Evolutionary conservation across 2,329 filamentous ascomycete genomes (phyloP), one percentile per base, ranked within the genome.

Genomic region (Drechslerella stenobrocha): DNA sequence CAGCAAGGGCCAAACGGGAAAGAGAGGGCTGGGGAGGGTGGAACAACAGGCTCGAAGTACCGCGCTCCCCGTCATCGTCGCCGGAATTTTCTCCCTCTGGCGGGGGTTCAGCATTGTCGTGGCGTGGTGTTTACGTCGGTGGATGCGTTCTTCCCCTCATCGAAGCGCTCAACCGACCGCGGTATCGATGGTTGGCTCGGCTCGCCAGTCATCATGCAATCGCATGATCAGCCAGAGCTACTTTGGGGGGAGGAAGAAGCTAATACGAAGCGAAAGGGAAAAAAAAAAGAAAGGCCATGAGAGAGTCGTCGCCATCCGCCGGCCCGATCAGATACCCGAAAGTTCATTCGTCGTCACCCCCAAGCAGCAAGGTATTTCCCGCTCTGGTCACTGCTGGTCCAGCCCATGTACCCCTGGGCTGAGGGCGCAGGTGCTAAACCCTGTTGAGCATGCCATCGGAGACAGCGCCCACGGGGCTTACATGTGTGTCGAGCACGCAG

Each of bases 281-380:
- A 7, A 18, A 20, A 18, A 42, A 42, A 42, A 42, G 8, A 3
- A 20, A 42, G 15, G 34, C 4, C 13, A 7, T 20, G 37, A 42
- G 15, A 30, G 28, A 30, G 28, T 11, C 13, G 22, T 42, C 37
- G 37, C 37, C 37, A 42, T 20, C 37, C 37, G 37, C 37, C 37
- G 37, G 37, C 9, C 37, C 37, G 37, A 42, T 42, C 37, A 42
- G 37, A 42, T 42, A 42, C 37, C 37, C 37, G 37, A 42, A n/a
- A 42, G 13, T 42, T 42, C 37, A 42, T 42, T 42, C 37, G 37
- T 42, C 37, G 37, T 42, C 37, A 42, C 37, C n/a, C 37, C 18
- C 4, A 37, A 42, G n/a, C 37, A 42, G 37, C 37, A 42, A 42
- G 37, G 37, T 42, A 20, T 42, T n/a, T 42, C 37, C 37, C 37